Evolutionary conservation across 495 filamentous ascomycete genomes (phyloP).

Genomic region (Penicillium salamii): DNA sequence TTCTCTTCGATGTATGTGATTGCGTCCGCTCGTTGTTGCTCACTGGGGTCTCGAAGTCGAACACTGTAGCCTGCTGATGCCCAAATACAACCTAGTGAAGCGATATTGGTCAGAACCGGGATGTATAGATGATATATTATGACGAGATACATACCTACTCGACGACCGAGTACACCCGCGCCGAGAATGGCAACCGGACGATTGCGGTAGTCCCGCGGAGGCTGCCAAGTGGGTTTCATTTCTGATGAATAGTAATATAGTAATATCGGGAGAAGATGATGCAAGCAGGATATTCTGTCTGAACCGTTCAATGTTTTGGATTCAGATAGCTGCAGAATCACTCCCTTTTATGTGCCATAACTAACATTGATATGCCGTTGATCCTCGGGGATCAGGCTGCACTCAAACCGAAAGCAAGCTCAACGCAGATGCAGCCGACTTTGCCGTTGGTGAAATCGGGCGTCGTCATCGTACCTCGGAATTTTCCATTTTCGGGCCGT

Average conservation of each 20-base stretch:
- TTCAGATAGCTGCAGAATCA: background rate
- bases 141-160: conserved; percentile 30
- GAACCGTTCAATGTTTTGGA: background rate
- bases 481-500: background rate
- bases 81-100: conserved; percentile 31
- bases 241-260: background rate
- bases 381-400: background rate
- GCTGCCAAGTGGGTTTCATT: conserved; percentile 22
- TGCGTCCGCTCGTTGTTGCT: conserved; percentile 29
- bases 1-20: conserved; percentile 39
- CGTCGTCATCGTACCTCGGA: background rate
- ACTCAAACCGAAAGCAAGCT: background rate
- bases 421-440: background rate
- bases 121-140: background rate
- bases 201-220: conserved; percentile 30
- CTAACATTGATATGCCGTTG: background rate
- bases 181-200: conserved; percentile 38
- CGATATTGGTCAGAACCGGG: background rate
- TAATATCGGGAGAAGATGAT: background rate
- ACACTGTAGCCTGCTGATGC: conserved; percentile 42
- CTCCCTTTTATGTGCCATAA: conserved; percentile 1
- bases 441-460: no score
- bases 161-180: conserved; percentile 46
- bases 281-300: background rate
- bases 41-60: conserved; percentile 38